A percentile compares a stretch with the other conserved stretches of the same genome.
Conservation (phyloP, 768 basidiomycete species). For the Kwoniella sp. region DNA sequence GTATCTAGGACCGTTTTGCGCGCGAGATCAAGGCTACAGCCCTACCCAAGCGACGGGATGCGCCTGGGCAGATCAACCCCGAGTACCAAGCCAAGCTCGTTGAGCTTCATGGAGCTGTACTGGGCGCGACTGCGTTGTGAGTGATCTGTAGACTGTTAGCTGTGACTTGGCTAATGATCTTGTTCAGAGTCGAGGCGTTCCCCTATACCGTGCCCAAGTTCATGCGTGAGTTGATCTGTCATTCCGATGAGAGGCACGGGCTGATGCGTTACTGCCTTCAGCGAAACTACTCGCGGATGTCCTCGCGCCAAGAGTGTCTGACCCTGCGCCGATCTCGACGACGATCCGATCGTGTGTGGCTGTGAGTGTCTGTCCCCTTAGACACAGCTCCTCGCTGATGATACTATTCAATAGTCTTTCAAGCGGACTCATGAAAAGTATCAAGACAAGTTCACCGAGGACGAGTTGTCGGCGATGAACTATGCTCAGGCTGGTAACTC, state of each 20-base stretch:
- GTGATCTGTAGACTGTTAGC: slow-evolving; percentile 3
- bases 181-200: slow-evolving; percentile 68
- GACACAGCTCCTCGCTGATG: too few relatives aligned
- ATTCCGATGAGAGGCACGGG: not conserved
- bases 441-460: slow-evolving; percentile 78
- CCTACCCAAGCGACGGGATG: slow-evolving; percentile 63
- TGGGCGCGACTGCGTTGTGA: slow-evolving; percentile 81
- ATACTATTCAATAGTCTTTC: slow-evolving; percentile 18
- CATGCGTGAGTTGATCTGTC: slow-evolving; percentile 54
- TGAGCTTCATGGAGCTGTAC: slow-evolving; percentile 77
- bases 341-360: slow-evolving; percentile 72
- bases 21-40: slow-evolving; percentile 61
- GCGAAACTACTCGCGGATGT: slow-evolving; percentile 74
- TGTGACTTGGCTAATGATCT: not conserved
- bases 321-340: slow-evolving; percentile 84
- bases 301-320: slow-evolving; percentile 76
- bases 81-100: slow-evolving; percentile 68
- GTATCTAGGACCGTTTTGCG: slow-evolving; percentile 70
- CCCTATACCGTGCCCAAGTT: slow-evolving; percentile 94
- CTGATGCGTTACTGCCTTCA: slow-evolving; percentile 4
- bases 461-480: slow-evolving; percentile 78
- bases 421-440: slow-evolving; percentile 67
- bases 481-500: slow-evolving; percentile 84
- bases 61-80: slow-evolving; percentile 56
- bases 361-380: too few relatives aligned